Evolutionary conservation across 805 yeast genomes (phyloP).

Genomic region (Kodamaea nitidulidarum): DNA sequence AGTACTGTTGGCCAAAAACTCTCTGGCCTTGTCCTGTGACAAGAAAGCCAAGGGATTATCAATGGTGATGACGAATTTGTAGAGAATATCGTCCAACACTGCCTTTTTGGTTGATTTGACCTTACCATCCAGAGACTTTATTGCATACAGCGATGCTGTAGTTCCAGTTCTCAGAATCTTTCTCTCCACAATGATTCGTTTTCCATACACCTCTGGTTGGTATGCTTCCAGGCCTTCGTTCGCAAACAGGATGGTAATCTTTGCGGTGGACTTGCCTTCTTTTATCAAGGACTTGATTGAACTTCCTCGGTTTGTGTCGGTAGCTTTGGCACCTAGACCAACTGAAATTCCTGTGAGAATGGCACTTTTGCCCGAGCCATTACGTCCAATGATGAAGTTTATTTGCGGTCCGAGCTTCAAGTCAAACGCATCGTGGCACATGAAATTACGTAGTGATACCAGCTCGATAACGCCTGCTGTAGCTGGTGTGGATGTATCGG

Average conservation of each 20-base stretch:
- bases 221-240: constrained; percentile 67
- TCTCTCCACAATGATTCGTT: constrained; percentile 66
- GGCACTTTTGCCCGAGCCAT: constrained; percentile 91
- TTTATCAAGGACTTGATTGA: constrained; percentile 66
- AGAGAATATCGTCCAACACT: constrained; percentile 64
- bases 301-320: constrained; percentile 80
- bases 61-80: constrained; percentile 69
- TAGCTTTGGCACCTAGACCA: constrained; percentile 85
- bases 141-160: constrained; percentile 42
- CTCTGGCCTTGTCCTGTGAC: constrained; percentile 91
- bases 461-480: constrained; percentile 66
- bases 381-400: constrained; percentile 83
- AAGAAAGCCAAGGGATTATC: constrained; percentile 90
- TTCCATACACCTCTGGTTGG: constrained; percentile 63
- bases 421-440: constrained; percentile 85
- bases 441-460: constrained; percentile 67
- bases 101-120: constrained; percentile 57
- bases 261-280: constrained; percentile 70
- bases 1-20: constrained; percentile 75
- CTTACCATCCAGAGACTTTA: constrained; percentile 51
- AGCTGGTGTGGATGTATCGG: constrained; percentile 22
- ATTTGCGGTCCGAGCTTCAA: constrained; percentile 72
- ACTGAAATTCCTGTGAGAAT: constrained; percentile 81
- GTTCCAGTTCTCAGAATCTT: constrained; percentile 49
- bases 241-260: constrained; percentile 58